These are phyloP conservation scores for Parasarocladium wereldwijsianum DNA, from an alignment of 2,329 filamentous ascomycete species.

Conservation along the genomic window DNA sequence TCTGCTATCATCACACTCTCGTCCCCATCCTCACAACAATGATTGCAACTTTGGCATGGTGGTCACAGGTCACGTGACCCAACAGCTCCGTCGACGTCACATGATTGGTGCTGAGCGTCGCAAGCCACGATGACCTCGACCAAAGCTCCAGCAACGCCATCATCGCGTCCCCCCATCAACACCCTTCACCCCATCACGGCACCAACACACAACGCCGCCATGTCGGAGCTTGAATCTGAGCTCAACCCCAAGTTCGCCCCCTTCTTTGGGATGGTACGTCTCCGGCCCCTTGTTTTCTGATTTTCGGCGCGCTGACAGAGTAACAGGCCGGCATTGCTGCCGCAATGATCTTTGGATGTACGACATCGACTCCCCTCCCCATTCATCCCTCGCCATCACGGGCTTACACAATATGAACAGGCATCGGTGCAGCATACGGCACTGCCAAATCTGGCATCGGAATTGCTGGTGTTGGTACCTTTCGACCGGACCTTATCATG, in stretches of 20 bases:
- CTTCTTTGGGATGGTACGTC: conserved; percentile 73
- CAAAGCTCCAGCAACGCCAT: too few relatives aligned
- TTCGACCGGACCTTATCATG: conserved; percentile 80
- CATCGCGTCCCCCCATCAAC: conserved; percentile 5
- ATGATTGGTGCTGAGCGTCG: conserved; percentile 8
- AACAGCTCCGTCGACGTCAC: too few relatives aligned
- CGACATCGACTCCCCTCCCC: conserved; percentile 14
- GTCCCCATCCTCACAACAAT: too few relatives aligned
- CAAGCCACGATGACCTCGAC: conserved; percentile 10
- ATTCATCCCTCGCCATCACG: conserved; percentile 6
- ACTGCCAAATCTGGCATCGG: conserved; percentile 82
- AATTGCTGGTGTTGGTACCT: conserved; percentile 73
- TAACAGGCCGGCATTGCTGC: conserved; percentile 66
- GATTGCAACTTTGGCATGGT: too few relatives aligned
- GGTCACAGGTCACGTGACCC: too few relatives aligned
- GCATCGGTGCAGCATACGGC: conserved; percentile 66
- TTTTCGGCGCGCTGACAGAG: not conserved
- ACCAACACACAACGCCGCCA: conserved; percentile 16
- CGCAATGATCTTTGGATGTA: conserved; percentile 78
- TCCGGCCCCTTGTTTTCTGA: conserved; percentile 2
- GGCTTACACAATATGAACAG: conserved; percentile 16
- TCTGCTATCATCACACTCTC: too few relatives aligned
- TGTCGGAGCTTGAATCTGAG: conserved; percentile 41
- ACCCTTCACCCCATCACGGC: conserved; percentile 2
- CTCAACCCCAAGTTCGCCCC: conserved; percentile 69